Evolutionary conservation across 2,329 filamentous ascomycete genomes (phyloP), one percentile per base, ranked within the genome.

Genomic region (Trichophyton equinum): DNA sequence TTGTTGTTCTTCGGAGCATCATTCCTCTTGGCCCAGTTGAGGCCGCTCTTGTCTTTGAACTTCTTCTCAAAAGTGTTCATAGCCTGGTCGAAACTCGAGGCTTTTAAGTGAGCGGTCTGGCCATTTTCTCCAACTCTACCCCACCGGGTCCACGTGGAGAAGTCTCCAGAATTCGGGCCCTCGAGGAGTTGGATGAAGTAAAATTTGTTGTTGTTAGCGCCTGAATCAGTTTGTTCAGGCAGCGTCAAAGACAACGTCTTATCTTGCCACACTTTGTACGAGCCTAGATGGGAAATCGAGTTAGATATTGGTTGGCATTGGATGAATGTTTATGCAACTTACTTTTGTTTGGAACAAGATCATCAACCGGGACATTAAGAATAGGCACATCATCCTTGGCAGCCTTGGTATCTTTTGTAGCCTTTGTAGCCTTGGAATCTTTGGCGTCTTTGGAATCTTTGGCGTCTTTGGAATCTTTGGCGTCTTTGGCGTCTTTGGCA

Each of bases 121-220:
- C 81, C 81, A 25, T 63, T 66, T 64, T 82, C 81, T 3, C 81
- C 81, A 3, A 95, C 89, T 22, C 90, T 83, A 22, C 90, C 90
- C 88, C 88, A 95, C 61, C 88, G 81, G 2, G 86, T 89, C 87
- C 87, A 92, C 0, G 82, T 84, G 49, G 78, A 75, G 70, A 79
- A 88, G 7, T 44, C 60, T 64, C 3, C 72, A 62, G 2, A 72
- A 71, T 2, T 61, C 63, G 60, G 61, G n/a, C 8, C 73, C 63
- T 4, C 73, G n/a, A 84, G 68, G 64, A 88, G 77, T 76, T 92
- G 88, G 30, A 91, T 71, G 30, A 83, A 82, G 68, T 91, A 92
- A 71, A 91, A 92, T 66, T 94, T 94, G 72, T 94, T 92, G 72
- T 88, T 87, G 69, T 92, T 94, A 55, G 79, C 73, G 0, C 77